Conservation (phyloP, 192 early-diverging fungal genomes). For the Allomyces macrogynus region DNA sequence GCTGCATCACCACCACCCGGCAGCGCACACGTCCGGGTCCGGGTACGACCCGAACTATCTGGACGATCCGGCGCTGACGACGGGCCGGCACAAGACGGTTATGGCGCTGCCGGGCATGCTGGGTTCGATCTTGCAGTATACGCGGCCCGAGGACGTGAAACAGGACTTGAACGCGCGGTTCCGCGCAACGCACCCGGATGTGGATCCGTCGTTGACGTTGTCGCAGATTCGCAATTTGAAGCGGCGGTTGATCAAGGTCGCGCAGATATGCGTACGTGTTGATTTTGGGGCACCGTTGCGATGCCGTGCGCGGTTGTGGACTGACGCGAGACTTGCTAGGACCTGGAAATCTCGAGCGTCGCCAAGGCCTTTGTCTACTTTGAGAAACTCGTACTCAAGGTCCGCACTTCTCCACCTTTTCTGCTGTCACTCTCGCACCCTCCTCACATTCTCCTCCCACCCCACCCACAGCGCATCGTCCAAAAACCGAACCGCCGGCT, state of each 20-base stretch:
- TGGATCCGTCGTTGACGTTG: slow-evolving; percentile 60
- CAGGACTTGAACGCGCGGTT: slow-evolving; percentile 77
- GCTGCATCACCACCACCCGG: slow-evolving; percentile 2
- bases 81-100: slow-evolving; percentile 54
- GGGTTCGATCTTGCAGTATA: slow-evolving; percentile 66
- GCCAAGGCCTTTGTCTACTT: slow-evolving; percentile 83
- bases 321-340: too few relatives aligned
- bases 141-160: slow-evolving; percentile 58
- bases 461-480: slow-evolving; percentile 27
- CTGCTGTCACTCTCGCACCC: background rate
- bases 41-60: slow-evolving; percentile 64
- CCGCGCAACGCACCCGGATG: slow-evolving; percentile 52
- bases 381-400: slow-evolving; percentile 77
- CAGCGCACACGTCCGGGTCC: slow-evolving; percentile 1
- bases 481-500: slow-evolving; percentile 50
- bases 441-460: background rate
- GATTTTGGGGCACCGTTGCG: too few relatives aligned
- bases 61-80: slow-evolving; percentile 70
- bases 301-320: too few relatives aligned
- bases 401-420: slow-evolving; percentile 2
- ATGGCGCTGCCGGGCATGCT: slow-evolving; percentile 63
- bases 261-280: slow-evolving; percentile 13
- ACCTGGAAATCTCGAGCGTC: slow-evolving; percentile 73
- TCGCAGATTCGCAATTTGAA: slow-evolving; percentile 76
- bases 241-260: slow-evolving; percentile 36